Conservation (phyloP, 176 grass and related monocot species). For the Aegilops speltoides region DNA sequence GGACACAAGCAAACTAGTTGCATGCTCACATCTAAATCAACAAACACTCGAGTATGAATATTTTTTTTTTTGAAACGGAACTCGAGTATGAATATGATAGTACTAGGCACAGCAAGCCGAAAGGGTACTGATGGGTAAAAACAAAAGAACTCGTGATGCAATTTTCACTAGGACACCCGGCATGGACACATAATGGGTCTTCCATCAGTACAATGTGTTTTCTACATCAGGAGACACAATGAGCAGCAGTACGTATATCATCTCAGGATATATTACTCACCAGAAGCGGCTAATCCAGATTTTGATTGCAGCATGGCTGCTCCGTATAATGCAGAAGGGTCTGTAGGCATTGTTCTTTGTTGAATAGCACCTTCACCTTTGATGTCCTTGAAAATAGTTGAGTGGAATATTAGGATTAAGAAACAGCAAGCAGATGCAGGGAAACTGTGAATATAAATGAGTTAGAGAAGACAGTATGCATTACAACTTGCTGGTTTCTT, state of each 20-base stretch:
- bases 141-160: not conserved
- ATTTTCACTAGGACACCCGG: not conserved
- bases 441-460: constrained; percentile 19
- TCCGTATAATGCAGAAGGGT: constrained; percentile 66
- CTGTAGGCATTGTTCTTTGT: constrained; percentile 67
- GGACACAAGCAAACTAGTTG: not conserved
- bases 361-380: constrained; percentile 64
- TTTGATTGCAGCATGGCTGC: constrained; percentile 74
- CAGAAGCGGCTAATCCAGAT: constrained; percentile 57
- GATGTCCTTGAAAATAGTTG: constrained; percentile 56
- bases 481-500: constrained; percentile 73
- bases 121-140: not conserved
- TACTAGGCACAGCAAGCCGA: not conserved
- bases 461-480: constrained; percentile 26
- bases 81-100: not conserved
- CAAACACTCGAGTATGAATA: not conserved
- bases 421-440: not conserved
- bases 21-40: constrained; percentile 14
- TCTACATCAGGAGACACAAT: not conserved
- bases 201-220: not conserved
- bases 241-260: not conserved
- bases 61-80: too few species aligned
- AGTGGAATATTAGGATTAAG: constrained; percentile 11
- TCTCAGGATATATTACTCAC: constrained; percentile 46
- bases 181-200: not conserved